Base-by-base conservation (phyloP, 331 rosid genomes). In the Malus hybrid region DNA sequence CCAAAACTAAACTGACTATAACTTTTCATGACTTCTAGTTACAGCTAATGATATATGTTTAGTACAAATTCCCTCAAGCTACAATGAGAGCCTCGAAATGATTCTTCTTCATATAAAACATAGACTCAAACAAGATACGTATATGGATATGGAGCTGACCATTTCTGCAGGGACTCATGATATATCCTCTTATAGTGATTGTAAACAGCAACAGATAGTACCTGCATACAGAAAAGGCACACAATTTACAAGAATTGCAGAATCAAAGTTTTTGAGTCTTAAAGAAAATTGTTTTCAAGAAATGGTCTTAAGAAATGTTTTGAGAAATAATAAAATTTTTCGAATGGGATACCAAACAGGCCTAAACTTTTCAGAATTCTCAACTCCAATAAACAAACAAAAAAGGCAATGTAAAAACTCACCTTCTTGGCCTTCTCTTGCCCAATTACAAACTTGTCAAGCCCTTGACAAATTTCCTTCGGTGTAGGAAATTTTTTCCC, bases 361-460 rank as follows among this genome's bases (percentile, higher is more conserved):
- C 24, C 24, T 5, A 20, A 62, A 60, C 57, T 8, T 24, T 24
- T 24, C 24, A 24, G 24, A 24, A 1, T 1, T 24, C 24, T 24
- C 24, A 24, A 74, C 56, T n/a, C 36, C 48, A 19, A 14, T 62
- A 32, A 2, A 7, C 52, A 32, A 32, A 67, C 4, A 13, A 12
- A 7, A 72, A 72, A 19, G 14, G 5, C 39, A 15, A 32, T 4
- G 18, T 14, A 46, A 73, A 46, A 6, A 8, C 39, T 55, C 42
- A 94, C 99, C 97, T 94, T 94, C 71, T 94, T 94, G 32, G 99
- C 97, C 79, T 83, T 87, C 78, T 89, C 93, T 72, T 94, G 99
- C 72, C 99, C 99, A 89, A 94, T 94, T 16, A 94, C 99, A 73
- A 86, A 92, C 81, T 89, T 92, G 74, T 94, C 99, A 53, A 94